Evolutionary conservation across 2,329 filamentous ascomycete species (phyloP), one percentile per base, ranked within the genome.

Genomic region (Geosmithia putterillii): DNA sequence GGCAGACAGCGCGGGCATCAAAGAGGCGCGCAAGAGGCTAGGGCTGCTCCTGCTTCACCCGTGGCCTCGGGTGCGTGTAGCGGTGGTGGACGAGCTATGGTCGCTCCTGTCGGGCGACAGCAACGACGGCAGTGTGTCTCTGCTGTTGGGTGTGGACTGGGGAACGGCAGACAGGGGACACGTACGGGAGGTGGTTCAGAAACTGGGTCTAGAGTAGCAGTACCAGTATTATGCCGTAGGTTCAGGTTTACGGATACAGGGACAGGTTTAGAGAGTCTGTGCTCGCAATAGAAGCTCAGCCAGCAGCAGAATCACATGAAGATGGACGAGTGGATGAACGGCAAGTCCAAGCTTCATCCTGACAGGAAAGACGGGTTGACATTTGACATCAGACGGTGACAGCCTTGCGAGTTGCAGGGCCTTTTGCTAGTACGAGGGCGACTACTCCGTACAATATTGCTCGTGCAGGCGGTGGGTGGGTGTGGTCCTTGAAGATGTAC

Each of bases 21-120:
- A 65, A 8, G 66, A 67, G 45, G 83, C 82, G 3, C 60, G 79
- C 43, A 79, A 73, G 56, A 85, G 88, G 57, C 64, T 95, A 36
- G 74, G 74, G 0, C 78, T 74, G 19, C 76, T 95, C 67, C 65
- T 95, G 48, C 62, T 78, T 45, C 90, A 95, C 65, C 86, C 86
- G 1, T 95, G 86, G 69, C 87, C 89, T 6, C 75, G 76, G 53
- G 79, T 94, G 51, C 64, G 80, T 47, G 73, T 61, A 47, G 57
- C 68, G 39, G 77, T 76, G 15, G 69, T 77, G 4, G 79, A 83
- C 51, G 74, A 77, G 58, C 56, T 82, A 28, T 82, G 73, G 74
- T 63, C 57, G 17, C 50, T 73, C 44, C 50, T 63, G 23, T 56
- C 55, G 7, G 56, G 57, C 23, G 48, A 51, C 9, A 45, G 50